phyloP scores from a whole-genome alignment of 352 stramenopile genomes.

The Phytophthora megakarya region DNA sequence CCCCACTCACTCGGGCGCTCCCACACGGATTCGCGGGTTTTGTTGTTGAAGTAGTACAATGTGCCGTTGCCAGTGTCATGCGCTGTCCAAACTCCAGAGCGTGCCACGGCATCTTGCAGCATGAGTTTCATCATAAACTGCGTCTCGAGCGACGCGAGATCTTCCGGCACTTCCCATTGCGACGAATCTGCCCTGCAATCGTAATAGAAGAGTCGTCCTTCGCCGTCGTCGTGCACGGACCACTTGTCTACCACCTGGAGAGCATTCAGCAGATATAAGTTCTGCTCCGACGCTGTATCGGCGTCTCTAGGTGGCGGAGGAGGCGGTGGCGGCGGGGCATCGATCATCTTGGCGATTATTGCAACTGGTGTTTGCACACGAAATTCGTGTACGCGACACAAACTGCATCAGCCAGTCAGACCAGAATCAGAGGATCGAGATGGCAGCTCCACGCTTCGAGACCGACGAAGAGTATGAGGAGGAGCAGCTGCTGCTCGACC shows the following conservation, averaged over 20 bases:
- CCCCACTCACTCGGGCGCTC: conserved; percentile 73
- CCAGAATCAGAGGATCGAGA: conserved; percentile 15
- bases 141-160: conserved; percentile 56
- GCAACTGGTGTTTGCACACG: neutral
- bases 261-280: conserved; percentile 55
- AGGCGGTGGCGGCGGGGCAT: conserved; percentile 9
- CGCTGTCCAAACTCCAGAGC: conserved; percentile 69
- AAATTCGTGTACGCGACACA: conserved; percentile 7
- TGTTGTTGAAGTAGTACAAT: conserved; percentile 84
- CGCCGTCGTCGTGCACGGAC: conserved; percentile 76
- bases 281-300: conserved; percentile 36
- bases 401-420: conserved; percentile 19
- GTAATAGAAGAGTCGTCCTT: conserved; percentile 83
- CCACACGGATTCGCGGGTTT: conserved; percentile 71
- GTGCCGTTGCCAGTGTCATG: conserved; percentile 74
- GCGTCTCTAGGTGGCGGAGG: conserved; percentile 5
- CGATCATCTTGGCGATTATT: conserved; percentile 9
- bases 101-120: conserved; percentile 69
- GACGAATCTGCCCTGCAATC: conserved; percentile 50
- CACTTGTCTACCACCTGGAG: conserved; percentile 62
- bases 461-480: conserved; percentile 46
- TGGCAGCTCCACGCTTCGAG: conserved; percentile 22
- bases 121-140: conserved; percentile 89
- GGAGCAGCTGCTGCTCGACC: conserved; percentile 41
- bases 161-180: conserved; percentile 60